These are phyloP conservation scores for Lepidium sativum DNA, from an alignment of 345 rosid species.

Conservation along the genomic window DNA sequence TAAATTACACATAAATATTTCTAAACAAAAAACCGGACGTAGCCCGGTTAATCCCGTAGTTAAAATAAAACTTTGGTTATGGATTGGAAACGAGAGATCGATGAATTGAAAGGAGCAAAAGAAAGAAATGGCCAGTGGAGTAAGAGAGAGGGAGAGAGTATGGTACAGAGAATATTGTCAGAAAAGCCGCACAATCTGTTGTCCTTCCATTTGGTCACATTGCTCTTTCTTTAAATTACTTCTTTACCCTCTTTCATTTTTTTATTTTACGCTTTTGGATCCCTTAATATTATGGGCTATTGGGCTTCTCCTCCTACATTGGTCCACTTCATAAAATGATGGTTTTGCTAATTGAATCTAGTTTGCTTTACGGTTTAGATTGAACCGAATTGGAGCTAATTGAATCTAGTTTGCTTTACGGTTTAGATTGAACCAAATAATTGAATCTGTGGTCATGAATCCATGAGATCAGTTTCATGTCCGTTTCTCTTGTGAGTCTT, in stretches of 20 bases:
- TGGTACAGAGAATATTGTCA: conserved; percentile 70
- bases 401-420: not conserved
- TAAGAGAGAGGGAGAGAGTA: conserved; percentile 23
- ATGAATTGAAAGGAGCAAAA: not conserved
- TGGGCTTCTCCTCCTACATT: not conserved
- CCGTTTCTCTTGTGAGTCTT: not conserved
- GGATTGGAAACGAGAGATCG: too few species aligned
- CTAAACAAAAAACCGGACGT: too few species aligned
- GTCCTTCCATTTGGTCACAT: conserved; percentile 5
- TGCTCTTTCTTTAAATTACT: not conserved
- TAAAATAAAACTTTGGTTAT: too few species aligned
- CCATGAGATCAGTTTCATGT: not conserved
- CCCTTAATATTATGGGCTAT: not conserved
- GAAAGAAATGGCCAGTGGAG: too few species aligned
- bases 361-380: too few species aligned
- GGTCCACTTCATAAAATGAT: too few species aligned
- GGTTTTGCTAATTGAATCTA: too few species aligned
- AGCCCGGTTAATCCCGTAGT: too few species aligned
- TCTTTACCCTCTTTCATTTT: not conserved
- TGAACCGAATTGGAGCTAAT: too few species aligned
- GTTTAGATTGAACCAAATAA: not conserved
- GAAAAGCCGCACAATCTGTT: conserved; percentile 29
- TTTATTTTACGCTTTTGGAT: not conserved
- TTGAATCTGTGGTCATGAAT: too few species aligned
- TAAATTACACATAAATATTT: too few species aligned